Conservation (phyloP, 106 monocot species). For the Amphibolis antarctica region DNA sequence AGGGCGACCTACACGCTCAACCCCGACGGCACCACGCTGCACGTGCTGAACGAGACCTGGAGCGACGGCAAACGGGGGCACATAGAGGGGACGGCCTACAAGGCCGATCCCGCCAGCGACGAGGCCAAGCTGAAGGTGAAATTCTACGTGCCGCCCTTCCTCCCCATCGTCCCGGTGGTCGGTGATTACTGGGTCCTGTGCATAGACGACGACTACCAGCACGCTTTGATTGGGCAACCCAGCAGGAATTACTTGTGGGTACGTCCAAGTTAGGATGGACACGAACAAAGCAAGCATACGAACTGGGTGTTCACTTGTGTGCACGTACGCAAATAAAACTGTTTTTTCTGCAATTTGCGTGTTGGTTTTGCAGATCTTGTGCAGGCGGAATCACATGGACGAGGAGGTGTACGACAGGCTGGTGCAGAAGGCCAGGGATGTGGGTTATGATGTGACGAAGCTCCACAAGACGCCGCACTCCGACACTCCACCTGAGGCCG, state of each 20-base stretch:
- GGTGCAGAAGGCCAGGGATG: constrained; percentile 56
- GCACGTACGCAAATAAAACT: not conserved
- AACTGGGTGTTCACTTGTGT: too few species aligned
- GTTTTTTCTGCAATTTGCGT: not conserved
- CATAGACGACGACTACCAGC: constrained; percentile 53
- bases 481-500: constrained; percentile 54
- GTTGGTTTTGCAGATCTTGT: constrained; percentile 37
- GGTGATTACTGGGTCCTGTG: constrained; percentile 89
- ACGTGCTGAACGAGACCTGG: constrained; percentile 93
- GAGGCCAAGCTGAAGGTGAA: constrained; percentile 96
- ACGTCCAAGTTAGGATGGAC: constrained; percentile 10
- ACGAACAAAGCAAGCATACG: too few species aligned
- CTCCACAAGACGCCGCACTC: constrained; percentile 65
- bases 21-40: constrained; percentile 48
- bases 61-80: constrained; percentile 48
- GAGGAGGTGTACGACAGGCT: constrained; percentile 58
- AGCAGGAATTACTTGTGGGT: constrained; percentile 73
- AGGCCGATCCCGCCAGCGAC: constrained; percentile 51
- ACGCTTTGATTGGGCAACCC: constrained; percentile 77
- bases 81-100: constrained; percentile 73
- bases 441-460: constrained; percentile 77
- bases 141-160: constrained; percentile 89
- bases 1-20: constrained; percentile 78
- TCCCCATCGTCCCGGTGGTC: constrained; percentile 63
- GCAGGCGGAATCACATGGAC: constrained; percentile 52